Base-by-base conservation (phyloP, 192 early-diverging fungal genomes). In the Funneliformis geosporum region DNA sequence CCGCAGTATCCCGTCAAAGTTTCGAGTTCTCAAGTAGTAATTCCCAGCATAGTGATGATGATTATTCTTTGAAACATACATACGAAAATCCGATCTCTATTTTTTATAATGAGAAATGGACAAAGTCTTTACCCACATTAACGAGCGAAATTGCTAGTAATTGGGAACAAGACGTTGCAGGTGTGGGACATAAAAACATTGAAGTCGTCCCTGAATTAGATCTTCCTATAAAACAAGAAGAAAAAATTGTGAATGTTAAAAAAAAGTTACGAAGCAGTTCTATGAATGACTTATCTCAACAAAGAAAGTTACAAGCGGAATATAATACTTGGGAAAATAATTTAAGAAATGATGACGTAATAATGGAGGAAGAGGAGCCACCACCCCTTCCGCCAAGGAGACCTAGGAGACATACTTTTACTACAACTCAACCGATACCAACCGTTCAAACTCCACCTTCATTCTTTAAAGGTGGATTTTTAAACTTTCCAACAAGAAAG, bases 201-300 rank as follows among this genome's bases (percentile, higher is more conserved):
- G 40, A 69, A 43, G 43, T 43, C n/a, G 9, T 2, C 9, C 5
- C 14, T 33, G 18, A 23, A 33, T 25, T 65, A 6, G 10, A 65
- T 27, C 10, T 28, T 65, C 62, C 25, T 28, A 21, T 42, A 23
- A 69, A 42, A 69, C 67, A 69, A 40, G 12, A 9, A 16, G 40
- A 25, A 8, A 25, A 40, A 66, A 66, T 38, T 38, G 16, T 10
- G 14, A 33, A 38, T 66, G 7, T 18, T 11, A 16, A 65, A 65
- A 65, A 27, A 65, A 69, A 69, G n/a, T 40, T 40, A 18, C 43
- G 28, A 43, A 69, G 67, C 23, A 69, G 38, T 44, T 69, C 67
- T 8, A 69, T 69, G 67, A 40, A n/a, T n/a, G 67, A 69, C 43
- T 43, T 66, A 14, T 66, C 64, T 33, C 64, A 66, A 66, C 10